phyloP scores from a whole-genome alignment of 352 stramenopile species.

The Phytophthora fragariae region DNA sequence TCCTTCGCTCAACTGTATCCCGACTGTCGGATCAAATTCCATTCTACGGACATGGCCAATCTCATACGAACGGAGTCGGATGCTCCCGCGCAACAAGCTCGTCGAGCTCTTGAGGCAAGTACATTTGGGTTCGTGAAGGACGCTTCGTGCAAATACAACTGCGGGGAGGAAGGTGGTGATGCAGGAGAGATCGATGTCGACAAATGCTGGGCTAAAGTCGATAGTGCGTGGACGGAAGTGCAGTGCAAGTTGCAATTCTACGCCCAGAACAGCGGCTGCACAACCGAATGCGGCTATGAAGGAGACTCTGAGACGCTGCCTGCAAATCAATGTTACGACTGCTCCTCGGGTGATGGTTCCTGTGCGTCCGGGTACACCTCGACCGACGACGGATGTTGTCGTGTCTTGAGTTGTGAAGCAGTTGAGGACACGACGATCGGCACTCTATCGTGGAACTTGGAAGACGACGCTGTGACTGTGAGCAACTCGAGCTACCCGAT shows the following conservation, averaged over 20 bases:
- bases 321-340: slow-evolving; percentile 35
- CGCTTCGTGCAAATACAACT: slow-evolving; percentile 25
- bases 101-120: slow-evolving; percentile 20
- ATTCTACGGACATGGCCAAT: slow-evolving; percentile 29
- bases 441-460: slow-evolving; percentile 32
- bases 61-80: slow-evolving; percentile 24
- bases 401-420: slow-evolving; percentile 19
- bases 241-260: slow-evolving; percentile 37
- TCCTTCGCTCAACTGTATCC: slow-evolving; percentile 37
- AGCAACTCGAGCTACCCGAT: slow-evolving; percentile 31
- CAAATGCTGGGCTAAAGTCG: slow-evolving; percentile 33
- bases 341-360: slow-evolving; percentile 17
- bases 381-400: slow-evolving; percentile 32
- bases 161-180: slow-evolving; percentile 15
- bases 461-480: slow-evolving; percentile 23
- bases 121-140: slow-evolving; percentile 34
- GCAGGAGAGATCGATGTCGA: slow-evolving; percentile 24
- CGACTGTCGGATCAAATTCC: slow-evolving; percentile 29
- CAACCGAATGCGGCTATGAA: slow-evolving; percentile 26
- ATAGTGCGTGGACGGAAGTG: slow-evolving; percentile 13
- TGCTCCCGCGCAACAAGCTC: neutral
- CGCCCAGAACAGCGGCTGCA: slow-evolving; percentile 29
- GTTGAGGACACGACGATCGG: slow-evolving; percentile 8
- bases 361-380: slow-evolving; percentile 24
- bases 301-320: slow-evolving; percentile 14